Evolutionary conservation across 345 rosid species (phyloP).

Genomic region (Salix arbutifolia): DNA sequence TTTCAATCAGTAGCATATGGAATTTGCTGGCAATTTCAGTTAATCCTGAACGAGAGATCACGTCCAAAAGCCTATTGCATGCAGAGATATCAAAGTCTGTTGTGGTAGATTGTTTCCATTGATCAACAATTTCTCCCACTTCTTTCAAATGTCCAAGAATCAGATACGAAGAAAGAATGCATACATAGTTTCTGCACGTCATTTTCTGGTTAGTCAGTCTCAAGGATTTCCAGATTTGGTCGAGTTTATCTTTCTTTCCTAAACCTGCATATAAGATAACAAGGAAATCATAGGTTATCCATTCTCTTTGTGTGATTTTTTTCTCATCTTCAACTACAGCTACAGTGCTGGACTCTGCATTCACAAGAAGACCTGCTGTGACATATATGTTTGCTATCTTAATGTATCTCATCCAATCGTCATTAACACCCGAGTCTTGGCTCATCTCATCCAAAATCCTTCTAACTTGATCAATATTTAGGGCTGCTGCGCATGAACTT

Average conservation of each 20-base stretch:
- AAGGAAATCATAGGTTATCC: constrained; percentile 86
- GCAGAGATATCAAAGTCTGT: constrained; percentile 56
- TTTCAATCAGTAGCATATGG: constrained; percentile 24
- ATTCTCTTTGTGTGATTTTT: constrained; percentile 57
- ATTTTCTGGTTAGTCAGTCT: constrained; percentile 77
- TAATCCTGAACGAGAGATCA: constrained; percentile 47
- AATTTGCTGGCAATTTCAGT: constrained; percentile 45
- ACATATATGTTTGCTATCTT: constrained; percentile 52
- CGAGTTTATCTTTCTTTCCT: constrained; percentile 66
- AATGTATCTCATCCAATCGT: constrained; percentile 58
- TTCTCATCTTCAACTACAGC: constrained; percentile 60
- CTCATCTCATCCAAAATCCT: constrained; percentile 73
- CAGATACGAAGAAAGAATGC: constrained; percentile 67
- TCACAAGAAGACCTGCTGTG: constrained; percentile 43
- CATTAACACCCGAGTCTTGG: constrained; percentile 34
- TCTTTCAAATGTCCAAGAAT: constrained; percentile 70
- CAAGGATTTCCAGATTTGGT: constrained; percentile 88
- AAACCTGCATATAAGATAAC: constrained; percentile 68
- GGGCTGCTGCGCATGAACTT: constrained; percentile 76
- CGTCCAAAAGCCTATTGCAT: constrained; percentile 51
- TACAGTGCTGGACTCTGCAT: constrained; percentile 25
- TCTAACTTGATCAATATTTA: constrained; percentile 50
- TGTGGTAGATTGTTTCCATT: constrained; percentile 71
- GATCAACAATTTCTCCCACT: constrained; percentile 63
- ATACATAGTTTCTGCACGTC: constrained; percentile 74